Percentiles rank a stretch among this genome's conserved stretches.
Evolutionary conservation across 2,329 filamentous ascomycete species (phyloP).

Genomic region (Colletotrichum melonis): DNA sequence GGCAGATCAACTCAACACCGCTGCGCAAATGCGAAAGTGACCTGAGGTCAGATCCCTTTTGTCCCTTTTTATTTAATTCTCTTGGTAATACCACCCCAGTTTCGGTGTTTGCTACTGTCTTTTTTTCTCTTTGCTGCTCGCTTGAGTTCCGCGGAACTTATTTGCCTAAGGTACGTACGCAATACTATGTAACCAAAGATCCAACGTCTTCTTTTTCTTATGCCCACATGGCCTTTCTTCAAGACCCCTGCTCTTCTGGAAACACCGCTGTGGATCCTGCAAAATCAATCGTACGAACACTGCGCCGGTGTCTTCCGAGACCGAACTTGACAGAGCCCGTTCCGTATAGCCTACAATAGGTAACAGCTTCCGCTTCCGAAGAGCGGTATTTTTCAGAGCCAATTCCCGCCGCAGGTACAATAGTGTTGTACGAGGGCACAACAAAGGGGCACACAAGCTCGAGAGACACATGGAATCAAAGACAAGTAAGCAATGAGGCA

Average conservation of each 20-base stretch:
- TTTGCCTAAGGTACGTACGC: background rate
- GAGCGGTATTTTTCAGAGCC: background rate
- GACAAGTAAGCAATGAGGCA: background rate
- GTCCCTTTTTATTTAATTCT: background rate
- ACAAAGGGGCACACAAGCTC: background rate
- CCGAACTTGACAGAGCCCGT: background rate
- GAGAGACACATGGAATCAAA: background rate
- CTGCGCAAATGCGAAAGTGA: background rate
- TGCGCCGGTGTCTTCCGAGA: constrained; percentile 1
- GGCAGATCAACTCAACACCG: background rate
- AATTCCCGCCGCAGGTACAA: background rate
- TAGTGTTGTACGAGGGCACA: too few relatives aligned
- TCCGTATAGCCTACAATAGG: background rate
- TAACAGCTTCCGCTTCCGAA: background rate
- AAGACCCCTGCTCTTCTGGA: background rate
- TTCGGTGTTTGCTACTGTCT: background rate
- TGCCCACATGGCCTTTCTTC: background rate
- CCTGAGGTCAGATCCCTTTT: background rate
- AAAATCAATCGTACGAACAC: constrained; percentile 21
- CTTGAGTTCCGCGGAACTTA: background rate
- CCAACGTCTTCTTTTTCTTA: background rate
- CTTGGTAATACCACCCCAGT: background rate
- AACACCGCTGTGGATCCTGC: constrained; percentile 5
- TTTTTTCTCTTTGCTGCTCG: background rate
- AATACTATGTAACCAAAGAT: too few relatives aligned